Percentiles rank a stretch among this genome's conserved stretches.
These are phyloP conservation scores for Diaporthe citrichinensis DNA, from an alignment of 2,329 filamentous ascomycete genomes.

Conservation along the genomic window DNA sequence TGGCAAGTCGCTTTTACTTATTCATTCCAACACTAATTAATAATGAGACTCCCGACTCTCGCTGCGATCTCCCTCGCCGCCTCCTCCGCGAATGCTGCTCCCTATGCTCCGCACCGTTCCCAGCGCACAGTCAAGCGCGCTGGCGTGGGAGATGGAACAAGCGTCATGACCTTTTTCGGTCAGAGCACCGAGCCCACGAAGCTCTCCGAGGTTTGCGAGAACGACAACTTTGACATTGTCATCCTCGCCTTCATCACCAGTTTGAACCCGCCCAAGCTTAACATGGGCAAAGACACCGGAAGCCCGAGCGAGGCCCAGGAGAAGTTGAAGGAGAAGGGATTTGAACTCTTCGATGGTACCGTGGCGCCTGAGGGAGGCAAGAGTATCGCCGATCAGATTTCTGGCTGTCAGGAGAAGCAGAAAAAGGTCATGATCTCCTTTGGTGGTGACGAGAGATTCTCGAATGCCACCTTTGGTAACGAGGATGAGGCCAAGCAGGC, in stretches of 20 bases:
- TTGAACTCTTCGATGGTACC: slow-evolving; percentile 34
- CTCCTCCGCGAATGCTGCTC: slow-evolving; percentile 15
- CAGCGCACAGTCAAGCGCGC: slow-evolving; percentile 22
- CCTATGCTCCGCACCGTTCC: neutral
- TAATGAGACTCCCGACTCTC: slow-evolving; percentile 30
- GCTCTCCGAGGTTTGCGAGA: slow-evolving; percentile 30
- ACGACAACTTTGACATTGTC: slow-evolving; percentile 34
- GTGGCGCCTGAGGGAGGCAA: neutral
- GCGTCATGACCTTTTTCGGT: slow-evolving; percentile 31
- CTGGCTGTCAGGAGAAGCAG: slow-evolving; percentile 21
- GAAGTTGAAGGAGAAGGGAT: neutral
- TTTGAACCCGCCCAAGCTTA: slow-evolving; percentile 36
- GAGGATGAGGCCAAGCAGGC: slow-evolving; percentile 27
- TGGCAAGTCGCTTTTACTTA: neutral
- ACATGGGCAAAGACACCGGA: slow-evolving; percentile 37
- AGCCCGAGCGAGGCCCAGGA: slow-evolving; percentile 23
- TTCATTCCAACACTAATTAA: neutral
- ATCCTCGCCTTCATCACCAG: slow-evolving; percentile 37
- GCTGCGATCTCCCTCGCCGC: slow-evolving; percentile 14
- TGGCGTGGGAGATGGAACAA: neutral
- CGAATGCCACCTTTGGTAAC: slow-evolving; percentile 19
- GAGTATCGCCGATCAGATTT: slow-evolving; percentile 35
- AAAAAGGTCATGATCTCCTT: slow-evolving; percentile 40
- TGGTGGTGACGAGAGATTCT: slow-evolving; percentile 20
- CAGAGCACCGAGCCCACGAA: neutral